These are phyloP conservation scores for Noccaea caerulescens DNA, from an alignment of 345 rosid species.

Conservation along the genomic window DNA sequence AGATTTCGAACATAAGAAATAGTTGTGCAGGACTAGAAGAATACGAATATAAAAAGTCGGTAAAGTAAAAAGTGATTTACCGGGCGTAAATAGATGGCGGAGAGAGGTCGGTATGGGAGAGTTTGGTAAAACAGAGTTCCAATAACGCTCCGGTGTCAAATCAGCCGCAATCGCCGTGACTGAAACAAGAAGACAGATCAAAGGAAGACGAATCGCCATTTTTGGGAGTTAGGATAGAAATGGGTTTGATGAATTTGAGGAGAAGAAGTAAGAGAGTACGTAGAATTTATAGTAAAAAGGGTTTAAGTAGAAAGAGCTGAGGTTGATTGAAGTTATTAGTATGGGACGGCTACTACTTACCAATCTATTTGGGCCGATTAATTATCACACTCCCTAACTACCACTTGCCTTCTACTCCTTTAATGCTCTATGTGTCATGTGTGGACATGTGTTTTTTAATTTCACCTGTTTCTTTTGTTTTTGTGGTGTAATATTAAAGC, in stretches of 20 bases:
- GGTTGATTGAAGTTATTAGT: conserved; percentile 26
- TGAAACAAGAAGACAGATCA: conserved; percentile 42
- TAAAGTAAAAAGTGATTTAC: conserved; percentile 17
- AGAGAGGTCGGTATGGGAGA: conserved; percentile 47
- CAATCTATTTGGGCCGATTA: conserved; percentile 39
- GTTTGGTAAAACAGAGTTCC: conserved; percentile 43
- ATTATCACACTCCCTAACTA: conserved; percentile 41
- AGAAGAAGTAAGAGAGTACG: conserved; percentile 33
- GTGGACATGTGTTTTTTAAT: conserved; percentile 36
- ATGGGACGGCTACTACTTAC: conserved; percentile 41
- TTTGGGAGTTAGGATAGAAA: conserved; percentile 3
- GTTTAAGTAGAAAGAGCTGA: conserved; percentile 38
- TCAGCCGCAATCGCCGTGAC: conserved; percentile 41
- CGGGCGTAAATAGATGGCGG: conserved; percentile 32
- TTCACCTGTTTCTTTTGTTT: background rate
- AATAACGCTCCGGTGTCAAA: conserved; percentile 41
- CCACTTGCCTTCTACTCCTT: conserved; percentile 38
- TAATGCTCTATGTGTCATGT: conserved; percentile 37
- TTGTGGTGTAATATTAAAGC: conserved; percentile 1
- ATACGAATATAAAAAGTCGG: conserved; percentile 4
- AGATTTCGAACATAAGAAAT: background rate
- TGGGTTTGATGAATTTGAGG: conserved; percentile 27
- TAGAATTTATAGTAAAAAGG: conserved; percentile 36
- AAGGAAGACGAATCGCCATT: conserved; percentile 31
- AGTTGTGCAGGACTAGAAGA: background rate